Evolutionary conservation across 495 filamentous ascomycete genomes (phyloP).

Genomic region (Extremus antarcticus): DNA sequence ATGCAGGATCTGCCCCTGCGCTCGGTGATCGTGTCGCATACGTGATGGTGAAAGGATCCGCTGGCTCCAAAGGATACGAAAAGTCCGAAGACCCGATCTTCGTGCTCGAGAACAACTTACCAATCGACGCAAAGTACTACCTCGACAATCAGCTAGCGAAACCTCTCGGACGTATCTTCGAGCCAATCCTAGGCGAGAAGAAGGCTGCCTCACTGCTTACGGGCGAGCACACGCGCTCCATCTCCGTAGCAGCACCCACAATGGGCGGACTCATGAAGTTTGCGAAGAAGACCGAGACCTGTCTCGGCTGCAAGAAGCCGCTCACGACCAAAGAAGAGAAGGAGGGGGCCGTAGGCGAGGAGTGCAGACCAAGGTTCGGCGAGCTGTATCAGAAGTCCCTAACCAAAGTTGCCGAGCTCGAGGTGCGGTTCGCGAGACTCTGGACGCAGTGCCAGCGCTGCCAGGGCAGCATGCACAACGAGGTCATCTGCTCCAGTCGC

Average conservation of each 20-base stretch:
- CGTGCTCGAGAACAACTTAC: constrained; percentile 94
- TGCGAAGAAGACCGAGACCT: constrained; percentile 91
- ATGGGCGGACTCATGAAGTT: constrained; percentile 97
- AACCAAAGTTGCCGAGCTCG: constrained; percentile 75
- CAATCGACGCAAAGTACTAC: constrained; percentile 98
- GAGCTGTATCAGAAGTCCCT: constrained; percentile 91
- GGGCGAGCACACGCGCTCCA: constrained; percentile 84
- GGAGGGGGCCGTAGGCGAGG: constrained; percentile 75
- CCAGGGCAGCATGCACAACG: constrained; percentile 92
- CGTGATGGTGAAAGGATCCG: constrained; percentile 88
- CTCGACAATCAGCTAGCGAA: constrained; percentile 97
- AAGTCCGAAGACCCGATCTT: constrained; percentile 92
- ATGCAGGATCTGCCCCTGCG: constrained; percentile 85
- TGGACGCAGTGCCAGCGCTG: constrained; percentile 99
- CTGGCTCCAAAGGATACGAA: constrained; percentile 86
- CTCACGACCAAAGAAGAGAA: constrained; percentile 66
- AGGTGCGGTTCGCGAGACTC: constrained; percentile 81
- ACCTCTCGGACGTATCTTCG: constrained; percentile 89
- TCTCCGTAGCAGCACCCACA: constrained; percentile 78
- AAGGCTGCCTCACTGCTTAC: constrained; percentile 71
- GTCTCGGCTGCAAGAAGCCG: constrained; percentile 98
- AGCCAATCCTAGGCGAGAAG: constrained; percentile 87
- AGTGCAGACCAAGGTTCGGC: constrained; percentile 73
- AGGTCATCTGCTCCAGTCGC: constrained; percentile 91
- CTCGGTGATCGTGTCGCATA: constrained; percentile 96